Percentiles rank a stretch among this genome's conserved stretches.
Conservation (phyloP, 2,329 filamentous ascomycete genomes). For the Trichoderma atrobrunneum region DNA sequence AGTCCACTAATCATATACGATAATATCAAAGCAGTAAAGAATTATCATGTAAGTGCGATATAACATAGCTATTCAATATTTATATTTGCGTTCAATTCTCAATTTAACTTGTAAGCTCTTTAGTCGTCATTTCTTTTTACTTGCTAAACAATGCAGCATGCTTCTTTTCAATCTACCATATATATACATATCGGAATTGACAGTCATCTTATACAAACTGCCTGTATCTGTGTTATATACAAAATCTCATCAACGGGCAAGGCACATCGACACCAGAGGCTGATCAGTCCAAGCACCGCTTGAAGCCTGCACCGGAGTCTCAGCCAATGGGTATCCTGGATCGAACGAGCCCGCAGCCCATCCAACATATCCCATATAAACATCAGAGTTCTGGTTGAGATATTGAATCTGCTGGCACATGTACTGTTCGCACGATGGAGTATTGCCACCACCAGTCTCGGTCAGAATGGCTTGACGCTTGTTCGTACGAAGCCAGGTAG, state of each 20-base stretch:
- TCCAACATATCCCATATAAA: background rate
- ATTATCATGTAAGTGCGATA: background rate
- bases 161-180: background rate
- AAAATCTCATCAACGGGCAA: background rate
- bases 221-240: background rate
- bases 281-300: background rate
- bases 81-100: background rate
- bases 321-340: slow-evolving; percentile 1
- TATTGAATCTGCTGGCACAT: slow-evolving; percentile 11
- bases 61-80: background rate
- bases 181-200: background rate
- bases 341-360: slow-evolving; percentile 12
- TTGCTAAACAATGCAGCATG: background rate
- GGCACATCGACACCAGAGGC: background rate
- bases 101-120: background rate
- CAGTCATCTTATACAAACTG: background rate
- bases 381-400: background rate
- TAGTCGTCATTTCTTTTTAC: background rate
- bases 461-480: slow-evolving; percentile 13
- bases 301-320: background rate
- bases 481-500: slow-evolving; percentile 33
- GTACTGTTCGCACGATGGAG: background rate
- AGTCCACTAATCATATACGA: background rate
- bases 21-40: background rate
- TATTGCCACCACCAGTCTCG: slow-evolving; percentile 9